Percentiles rank a stretch among this genome's conserved stretches.
These are phyloP conservation scores for Ceratorhiza oryzae-sativae DNA, from an alignment of 1,284 basidiomycete species.

Conservation along the genomic window DNA sequence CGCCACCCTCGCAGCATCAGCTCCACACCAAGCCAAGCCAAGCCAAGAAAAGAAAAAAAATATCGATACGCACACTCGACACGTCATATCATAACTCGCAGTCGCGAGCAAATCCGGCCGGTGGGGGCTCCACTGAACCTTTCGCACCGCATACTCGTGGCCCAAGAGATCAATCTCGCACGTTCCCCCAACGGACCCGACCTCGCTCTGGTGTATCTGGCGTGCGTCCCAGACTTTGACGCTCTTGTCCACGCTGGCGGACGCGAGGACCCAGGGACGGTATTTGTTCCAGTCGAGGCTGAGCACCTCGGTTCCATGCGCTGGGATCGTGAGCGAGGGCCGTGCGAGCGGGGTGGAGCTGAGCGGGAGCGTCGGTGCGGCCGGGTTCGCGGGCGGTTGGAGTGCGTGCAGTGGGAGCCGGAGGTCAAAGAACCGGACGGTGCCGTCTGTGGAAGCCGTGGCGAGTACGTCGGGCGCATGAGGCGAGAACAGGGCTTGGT, in stretches of 20 bases:
- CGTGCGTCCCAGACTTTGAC: conserved; percentile 87
- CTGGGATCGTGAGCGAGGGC: conserved; percentile 57
- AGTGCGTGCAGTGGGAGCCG: conserved; percentile 60
- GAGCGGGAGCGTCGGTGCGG: conserved; percentile 24
- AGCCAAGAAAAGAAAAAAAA: conserved; percentile 20
- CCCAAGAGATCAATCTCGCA: conserved; percentile 74
- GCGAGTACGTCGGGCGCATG: conserved; percentile 84
- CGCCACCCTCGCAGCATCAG: conserved; percentile 19
- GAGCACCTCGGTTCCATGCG: conserved; percentile 67
- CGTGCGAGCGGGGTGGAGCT: conserved; percentile 33
- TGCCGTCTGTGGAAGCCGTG: conserved; percentile 86
- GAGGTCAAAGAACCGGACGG: conserved; percentile 81
- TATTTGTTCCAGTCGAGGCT: conserved; percentile 95
- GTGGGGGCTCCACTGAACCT: conserved; percentile 79
- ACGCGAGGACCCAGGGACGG: conserved; percentile 77
- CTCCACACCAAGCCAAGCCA: conserved; percentile 11
- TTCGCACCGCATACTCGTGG: conserved; percentile 83
- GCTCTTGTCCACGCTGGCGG: conserved; percentile 79
- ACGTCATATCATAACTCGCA: conserved; percentile 96
- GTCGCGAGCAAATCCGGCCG: conserved; percentile 79
- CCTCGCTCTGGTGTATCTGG: conserved; percentile 61
- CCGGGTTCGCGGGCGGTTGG: conserved; percentile 42
- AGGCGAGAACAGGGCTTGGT: conserved; percentile 90
- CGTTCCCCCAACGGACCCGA: conserved; percentile 63
- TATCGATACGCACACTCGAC: conserved; percentile 72